These are phyloP conservation scores for Suillus americanus DNA, from an alignment of 768 basidiomycete species.

Conservation along the genomic window DNA sequence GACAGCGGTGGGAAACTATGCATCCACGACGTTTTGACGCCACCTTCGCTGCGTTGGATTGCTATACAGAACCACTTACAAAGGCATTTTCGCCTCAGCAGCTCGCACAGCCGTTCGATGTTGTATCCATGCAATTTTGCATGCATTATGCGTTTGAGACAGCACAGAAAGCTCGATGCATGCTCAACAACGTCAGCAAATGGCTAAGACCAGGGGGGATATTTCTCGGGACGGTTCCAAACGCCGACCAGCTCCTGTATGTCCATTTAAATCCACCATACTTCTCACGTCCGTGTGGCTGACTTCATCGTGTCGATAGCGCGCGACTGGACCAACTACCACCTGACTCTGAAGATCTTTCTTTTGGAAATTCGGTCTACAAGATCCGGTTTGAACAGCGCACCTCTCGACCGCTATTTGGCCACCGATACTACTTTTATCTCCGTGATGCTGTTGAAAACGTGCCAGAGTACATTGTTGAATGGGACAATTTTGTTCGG, in stretches of 20 bases:
- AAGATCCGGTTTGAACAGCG: constrained; percentile 82
- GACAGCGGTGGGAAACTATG: constrained; percentile 58
- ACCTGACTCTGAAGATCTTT: constrained; percentile 61
- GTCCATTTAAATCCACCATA: constrained; percentile 31
- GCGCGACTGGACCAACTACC: constrained; percentile 72
- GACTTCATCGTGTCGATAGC: constrained; percentile 35
- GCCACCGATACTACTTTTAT: constrained; percentile 93
- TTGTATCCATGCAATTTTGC: constrained; percentile 98
- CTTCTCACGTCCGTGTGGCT: background rate
- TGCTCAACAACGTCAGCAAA: constrained; percentile 87
- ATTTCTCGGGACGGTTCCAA: constrained; percentile 98
- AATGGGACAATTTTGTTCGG: constrained; percentile 91
- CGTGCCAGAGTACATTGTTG: constrained; percentile 96
- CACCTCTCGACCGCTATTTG: constrained; percentile 63
- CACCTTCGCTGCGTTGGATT: constrained; percentile 83
- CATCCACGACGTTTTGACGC: constrained; percentile 67
- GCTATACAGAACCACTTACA: constrained; percentile 73
- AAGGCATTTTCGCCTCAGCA: constrained; percentile 63
- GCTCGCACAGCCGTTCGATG: constrained; percentile 78
- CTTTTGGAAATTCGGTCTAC: constrained; percentile 92
- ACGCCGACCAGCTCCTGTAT: constrained; percentile 80
- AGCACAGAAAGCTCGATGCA: constrained; percentile 80
- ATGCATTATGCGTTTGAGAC: constrained; percentile 99
- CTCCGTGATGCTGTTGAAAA: constrained; percentile 94
- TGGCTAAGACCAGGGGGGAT: constrained; percentile 82